A percentile compares a stretch with the other conserved stretches of the same genome.
phyloP scores from a whole-genome alignment of 805 yeast species.

The Candida hungchunana region DNA sequence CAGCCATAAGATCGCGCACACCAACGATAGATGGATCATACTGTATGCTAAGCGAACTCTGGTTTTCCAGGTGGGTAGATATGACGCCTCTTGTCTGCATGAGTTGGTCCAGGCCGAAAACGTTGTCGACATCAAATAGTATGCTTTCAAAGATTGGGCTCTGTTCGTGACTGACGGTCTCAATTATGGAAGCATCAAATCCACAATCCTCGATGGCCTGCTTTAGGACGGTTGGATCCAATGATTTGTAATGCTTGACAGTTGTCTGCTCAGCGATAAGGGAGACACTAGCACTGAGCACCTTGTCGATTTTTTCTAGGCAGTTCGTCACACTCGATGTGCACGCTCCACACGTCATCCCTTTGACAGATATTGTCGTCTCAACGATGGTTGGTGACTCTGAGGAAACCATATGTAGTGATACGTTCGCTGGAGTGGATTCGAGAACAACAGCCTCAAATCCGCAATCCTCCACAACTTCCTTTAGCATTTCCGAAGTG shows the following conservation, averaged over 20 bases:
- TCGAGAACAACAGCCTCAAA: constrained; percentile 45
- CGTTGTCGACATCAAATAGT: constrained; percentile 30
- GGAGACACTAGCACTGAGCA: constrained; percentile 56
- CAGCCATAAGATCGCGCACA: constrained; percentile 54
- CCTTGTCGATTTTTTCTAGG: constrained; percentile 46
- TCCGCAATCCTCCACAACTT: constrained; percentile 50
- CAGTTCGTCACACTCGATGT: constrained; percentile 60
- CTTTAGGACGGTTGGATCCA: constrained; percentile 33
- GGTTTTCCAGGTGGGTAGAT: constrained; percentile 28
- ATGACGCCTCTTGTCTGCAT: constrained; percentile 9
- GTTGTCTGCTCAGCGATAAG: constrained; percentile 71
- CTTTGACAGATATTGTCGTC: constrained; percentile 18
- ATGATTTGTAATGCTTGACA: constrained; percentile 41
- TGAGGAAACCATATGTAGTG: no score
- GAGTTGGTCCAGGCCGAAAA: constrained; percentile 46
- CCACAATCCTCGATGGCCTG: constrained; percentile 74
- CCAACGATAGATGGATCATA: constrained; percentile 55
- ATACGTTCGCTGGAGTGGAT: neutral
- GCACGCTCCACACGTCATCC: constrained; percentile 31
- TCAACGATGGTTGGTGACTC: no score
- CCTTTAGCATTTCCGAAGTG: constrained; percentile 29
- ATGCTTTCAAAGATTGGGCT: constrained; percentile 7
- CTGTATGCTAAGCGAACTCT: constrained; percentile 29
- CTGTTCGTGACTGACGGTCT: constrained; percentile 3
- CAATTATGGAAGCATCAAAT: constrained; percentile 46